phyloP scores from a whole-genome alignment of 257 asterid genomes.

The Solanum stenotomum region DNA sequence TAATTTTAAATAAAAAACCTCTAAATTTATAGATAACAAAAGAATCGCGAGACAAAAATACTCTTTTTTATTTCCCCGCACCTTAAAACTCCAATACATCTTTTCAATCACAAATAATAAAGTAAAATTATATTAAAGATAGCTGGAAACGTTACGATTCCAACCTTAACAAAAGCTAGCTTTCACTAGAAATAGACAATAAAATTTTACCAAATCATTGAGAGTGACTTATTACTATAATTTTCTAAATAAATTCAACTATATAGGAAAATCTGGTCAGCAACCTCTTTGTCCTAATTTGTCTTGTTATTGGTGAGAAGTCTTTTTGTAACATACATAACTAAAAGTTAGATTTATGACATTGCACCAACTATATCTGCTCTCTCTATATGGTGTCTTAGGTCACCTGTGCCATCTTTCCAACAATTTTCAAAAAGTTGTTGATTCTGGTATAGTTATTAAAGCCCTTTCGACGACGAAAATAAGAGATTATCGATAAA shows the following conservation, averaged over 20 bases:
- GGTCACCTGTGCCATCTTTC: slow-evolving; percentile 20
- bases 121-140: too few relatives aligned
- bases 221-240: neutral
- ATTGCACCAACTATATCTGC: slow-evolving; percentile 25
- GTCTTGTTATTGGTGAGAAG: neutral
- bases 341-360: slow-evolving; percentile 15
- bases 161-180: neutral
- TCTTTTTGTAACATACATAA: neutral
- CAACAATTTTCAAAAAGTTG: slow-evolving; percentile 9
- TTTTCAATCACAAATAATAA: too few relatives aligned
- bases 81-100: neutral
- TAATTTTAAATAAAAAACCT: neutral
- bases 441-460: neutral
- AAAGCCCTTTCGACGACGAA: fast-evolving
- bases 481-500: neutral
- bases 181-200: neutral
- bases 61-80: too few relatives aligned
- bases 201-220: neutral
- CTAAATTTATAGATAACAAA: neutral
- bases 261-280: neutral
- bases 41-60: neutral
- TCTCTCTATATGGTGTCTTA: neutral
- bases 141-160: neutral
- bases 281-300: neutral
- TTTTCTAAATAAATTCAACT: neutral